phyloP scores from a whole-genome alignment of 31 red algal species.

The Porphyra umbilicalis region DNA sequence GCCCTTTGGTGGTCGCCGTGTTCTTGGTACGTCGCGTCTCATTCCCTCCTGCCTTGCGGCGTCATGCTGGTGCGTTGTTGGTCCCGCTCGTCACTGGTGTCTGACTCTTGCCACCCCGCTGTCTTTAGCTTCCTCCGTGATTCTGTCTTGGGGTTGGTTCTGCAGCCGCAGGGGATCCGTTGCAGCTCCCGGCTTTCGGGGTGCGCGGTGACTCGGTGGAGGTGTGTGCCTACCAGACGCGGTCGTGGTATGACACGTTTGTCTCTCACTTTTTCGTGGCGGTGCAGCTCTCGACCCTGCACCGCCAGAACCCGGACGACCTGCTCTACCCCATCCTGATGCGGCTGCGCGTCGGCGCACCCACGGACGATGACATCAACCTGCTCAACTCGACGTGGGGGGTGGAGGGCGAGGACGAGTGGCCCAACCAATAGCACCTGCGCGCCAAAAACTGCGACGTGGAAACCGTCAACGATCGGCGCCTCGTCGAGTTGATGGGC shows the following conservation, averaged over 20 bases:
- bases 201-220: not conserved
- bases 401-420: not conserved
- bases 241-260: not conserved
- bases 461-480: not conserved
- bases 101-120: not conserved
- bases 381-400: not conserved
- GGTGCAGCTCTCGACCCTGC: not conserved
- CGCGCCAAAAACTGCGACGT: not conserved
- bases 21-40: not conserved
- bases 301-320: not conserved
- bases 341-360: not conserved
- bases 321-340: not conserved
- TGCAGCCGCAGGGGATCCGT: not conserved
- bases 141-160: not conserved
- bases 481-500: not conserved
- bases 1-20: not conserved
- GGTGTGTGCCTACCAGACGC: not conserved
- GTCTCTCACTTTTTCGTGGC: not conserved
- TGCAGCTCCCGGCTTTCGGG: not conserved
- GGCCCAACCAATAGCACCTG: not conserved
- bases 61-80: not conserved
- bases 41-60: no score
- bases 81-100: not conserved
- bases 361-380: not conserved
- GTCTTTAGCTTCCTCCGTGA: not conserved